Base-by-base conservation (phyloP, 805 yeast species). In the Candida silvatica region DNA sequence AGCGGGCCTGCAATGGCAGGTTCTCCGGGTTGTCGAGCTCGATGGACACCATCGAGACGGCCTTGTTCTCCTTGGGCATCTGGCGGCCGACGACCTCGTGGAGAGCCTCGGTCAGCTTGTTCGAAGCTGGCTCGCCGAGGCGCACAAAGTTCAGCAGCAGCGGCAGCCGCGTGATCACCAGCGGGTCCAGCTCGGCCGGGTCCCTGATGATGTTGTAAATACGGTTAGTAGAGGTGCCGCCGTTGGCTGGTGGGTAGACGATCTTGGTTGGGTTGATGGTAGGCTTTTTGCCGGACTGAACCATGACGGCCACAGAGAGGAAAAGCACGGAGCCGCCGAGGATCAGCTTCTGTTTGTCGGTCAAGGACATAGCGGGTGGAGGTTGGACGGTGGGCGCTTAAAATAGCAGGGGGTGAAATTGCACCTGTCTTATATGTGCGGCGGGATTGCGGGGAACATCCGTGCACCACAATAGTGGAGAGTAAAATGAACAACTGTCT, bases 81-180 rank as follows among this genome's bases (percentile, higher is more conserved):
- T 68, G 71, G 32, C 56, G 54, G 17, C 64, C 59, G 7, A 76
- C 66, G 4, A 74, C 62, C 31, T 68, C 52, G 44, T 74, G 77
- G 39, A 85, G 59, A 2, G 77, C 68, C 16, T 74, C 72, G 2
- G 90, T 80, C 26, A 80, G 65, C 39, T 67, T 66, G 49, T 80
- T 75, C 40, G 80, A 74, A 17, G 68, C 61, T 3, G 69, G 61
- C 45, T 80, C 85, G 7, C 85, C 85, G 37, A 74, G 50, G 29
- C 71, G 62, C 1, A 87, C 81, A 58, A 85, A 85, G 54, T 84
- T 80, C 47, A 83, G 62, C 31, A 84, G 54, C 37, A 82, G 56
- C 2, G 94, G 92, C 11, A 69, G 67, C 38, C 73, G 69, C 36
- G 68, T 60, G 20, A 76, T 50, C 25, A 77, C 45, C 20, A 70